These are phyloP conservation scores for Capsicum baccatum DNA, from an alignment of 257 asterid genomes.

Conservation along the genomic window DNA sequence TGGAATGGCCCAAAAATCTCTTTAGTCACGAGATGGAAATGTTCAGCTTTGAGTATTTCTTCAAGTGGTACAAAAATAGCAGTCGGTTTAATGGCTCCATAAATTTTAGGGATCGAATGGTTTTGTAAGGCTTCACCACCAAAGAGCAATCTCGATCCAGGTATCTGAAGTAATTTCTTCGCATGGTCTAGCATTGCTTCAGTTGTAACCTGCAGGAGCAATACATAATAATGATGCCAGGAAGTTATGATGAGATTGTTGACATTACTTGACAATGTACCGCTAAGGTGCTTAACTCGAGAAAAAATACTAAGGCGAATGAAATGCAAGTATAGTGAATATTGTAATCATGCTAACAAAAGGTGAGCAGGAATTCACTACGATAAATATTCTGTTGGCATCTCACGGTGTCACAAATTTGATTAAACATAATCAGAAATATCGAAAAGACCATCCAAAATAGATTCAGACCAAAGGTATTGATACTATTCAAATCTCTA, in stretches of 20 bases:
- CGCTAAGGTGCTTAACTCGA: neutral
- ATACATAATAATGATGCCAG: neutral
- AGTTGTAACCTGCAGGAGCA: conserved; percentile 67
- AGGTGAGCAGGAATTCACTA: neutral
- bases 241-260: neutral
- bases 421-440: neutral
- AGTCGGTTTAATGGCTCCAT: conserved; percentile 95
- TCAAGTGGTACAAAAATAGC: conserved; percentile 91
- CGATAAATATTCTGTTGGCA: neutral
- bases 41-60: conserved; percentile 71
- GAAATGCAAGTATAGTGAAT: neutral
- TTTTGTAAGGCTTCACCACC: conserved; percentile 83
- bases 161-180: conserved; percentile 72
- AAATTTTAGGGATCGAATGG: conserved; percentile 81
- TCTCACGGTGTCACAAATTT: neutral
- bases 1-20: conserved; percentile 97
- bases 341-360: neutral
- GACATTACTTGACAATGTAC: neutral
- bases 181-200: conserved; percentile 79
- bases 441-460: neutral
- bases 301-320: neutral
- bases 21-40: conserved; percentile 74
- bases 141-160: conserved; percentile 82
- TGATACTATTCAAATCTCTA: neutral
- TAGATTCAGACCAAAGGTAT: neutral